Evolutionary conservation across 1,284 basidiomycete species (phyloP), one percentile per base, ranked within the genome.

Genomic region (Prillingera fragicola): DNA sequence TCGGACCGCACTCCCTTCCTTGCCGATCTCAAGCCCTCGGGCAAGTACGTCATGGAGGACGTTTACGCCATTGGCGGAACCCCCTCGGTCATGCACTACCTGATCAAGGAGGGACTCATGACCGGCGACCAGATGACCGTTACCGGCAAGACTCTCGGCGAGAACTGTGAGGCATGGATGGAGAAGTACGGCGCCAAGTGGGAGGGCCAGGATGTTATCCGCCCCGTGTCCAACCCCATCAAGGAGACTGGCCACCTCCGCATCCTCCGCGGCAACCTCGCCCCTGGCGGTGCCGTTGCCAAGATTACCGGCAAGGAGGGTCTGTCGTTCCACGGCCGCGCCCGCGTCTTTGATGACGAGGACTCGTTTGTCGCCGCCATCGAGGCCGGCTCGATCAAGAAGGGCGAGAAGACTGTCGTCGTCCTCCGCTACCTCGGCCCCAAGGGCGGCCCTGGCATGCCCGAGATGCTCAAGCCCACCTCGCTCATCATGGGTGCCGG

Each of bases 271-370:
- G 92, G 92, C 19, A 92, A 86, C 69, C 77, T 98, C 36, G 85
- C 87, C 2, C 92, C 92, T 4, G 89, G 81, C 32, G 85, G 86
- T 6, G 87, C 91, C 27, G 92, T 98, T 10, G 87, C 90, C 39
- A 98, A 98, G 73, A 77, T 97, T 54, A 97, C 94, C 9, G 92
- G 94, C 18, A 95, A 96, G 71, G 94, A 98, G 72, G 94, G 94
- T 4, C 70, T 84, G 37, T 76, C 75, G 28, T 98, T 98, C 65
- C 57, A 56, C 22, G 67, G 73, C 35, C 74, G 74, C 57, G 74
- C 71, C 32, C 66, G 74, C 23, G 74, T 74, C 3, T 77, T 77
- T 49, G 75, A 65, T 56, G 87, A 85, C 50, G 80, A 91, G 59
- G 81, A 84, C 21, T 80, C 78, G 47, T 90, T 98, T 65, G 87